These are phyloP conservation scores for Solanum acaule DNA, from an alignment of 257 asterid species.

Conservation along the genomic window DNA sequence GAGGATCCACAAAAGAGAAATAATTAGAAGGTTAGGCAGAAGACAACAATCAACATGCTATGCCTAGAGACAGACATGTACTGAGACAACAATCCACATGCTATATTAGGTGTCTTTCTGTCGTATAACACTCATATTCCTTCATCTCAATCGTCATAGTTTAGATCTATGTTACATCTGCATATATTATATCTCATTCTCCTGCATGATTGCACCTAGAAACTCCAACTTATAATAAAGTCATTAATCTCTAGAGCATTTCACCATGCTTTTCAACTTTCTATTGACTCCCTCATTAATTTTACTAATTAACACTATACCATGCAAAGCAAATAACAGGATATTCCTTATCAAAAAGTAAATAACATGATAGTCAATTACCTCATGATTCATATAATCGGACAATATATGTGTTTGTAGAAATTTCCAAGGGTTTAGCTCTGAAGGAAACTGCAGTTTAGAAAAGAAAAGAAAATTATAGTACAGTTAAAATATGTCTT, in stretches of 20 bases:
- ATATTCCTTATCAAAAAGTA: neutral
- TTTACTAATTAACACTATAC: neutral
- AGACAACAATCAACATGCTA: neutral
- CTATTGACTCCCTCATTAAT: neutral
- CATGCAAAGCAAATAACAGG: neutral
- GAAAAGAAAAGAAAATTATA: neutral
- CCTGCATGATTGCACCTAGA: neutral
- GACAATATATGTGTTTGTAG: conserved; percentile 64
- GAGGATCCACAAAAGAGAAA: neutral
- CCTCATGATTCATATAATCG: conserved; percentile 88
- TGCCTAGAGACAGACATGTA: neutral
- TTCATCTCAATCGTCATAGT: neutral
- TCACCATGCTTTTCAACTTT: neutral
- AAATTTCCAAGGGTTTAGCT: conserved; percentile 84
- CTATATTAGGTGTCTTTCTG: neutral
- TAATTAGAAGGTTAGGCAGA: neutral
- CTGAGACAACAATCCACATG: neutral
- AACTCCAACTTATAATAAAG: neutral
- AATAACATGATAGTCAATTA: conserved; percentile 18
- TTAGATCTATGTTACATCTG: neutral
- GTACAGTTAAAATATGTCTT: neutral
- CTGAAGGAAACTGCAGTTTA: conserved; percentile 70
- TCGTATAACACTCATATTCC: neutral
- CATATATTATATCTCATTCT: neutral
- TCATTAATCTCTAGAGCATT: neutral